Conservation (phyloP, 169 alveolate species). For the Eimeria necatrix region DNA sequence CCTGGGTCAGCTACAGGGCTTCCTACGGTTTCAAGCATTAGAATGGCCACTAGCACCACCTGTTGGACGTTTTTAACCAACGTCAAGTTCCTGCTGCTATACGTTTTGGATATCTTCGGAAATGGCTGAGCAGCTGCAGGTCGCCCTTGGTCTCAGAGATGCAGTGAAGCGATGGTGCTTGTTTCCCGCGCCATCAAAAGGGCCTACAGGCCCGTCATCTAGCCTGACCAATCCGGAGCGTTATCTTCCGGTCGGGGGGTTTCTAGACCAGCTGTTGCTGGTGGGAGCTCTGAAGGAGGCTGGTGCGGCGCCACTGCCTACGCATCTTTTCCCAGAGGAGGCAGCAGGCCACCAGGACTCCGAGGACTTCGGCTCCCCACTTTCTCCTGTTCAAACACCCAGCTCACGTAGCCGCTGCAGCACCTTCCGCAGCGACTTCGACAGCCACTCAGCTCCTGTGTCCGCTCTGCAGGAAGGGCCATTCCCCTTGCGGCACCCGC, state of each 20-base stretch:
- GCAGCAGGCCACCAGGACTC: neutral
- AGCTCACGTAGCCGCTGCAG: neutral
- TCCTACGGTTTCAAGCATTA: neutral
- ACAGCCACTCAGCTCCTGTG: too few species aligned
- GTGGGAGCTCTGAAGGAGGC: neutral
- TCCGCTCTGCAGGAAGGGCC: neutral
- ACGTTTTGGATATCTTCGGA: neutral
- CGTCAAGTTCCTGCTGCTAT: too few species aligned
- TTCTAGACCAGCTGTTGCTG: conserved; percentile 59
- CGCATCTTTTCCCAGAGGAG: conserved; percentile 15
- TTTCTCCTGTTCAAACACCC: neutral
- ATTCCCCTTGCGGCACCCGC: too few species aligned
- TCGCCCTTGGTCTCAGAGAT: conserved; percentile 41
- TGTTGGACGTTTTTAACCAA: too few species aligned
- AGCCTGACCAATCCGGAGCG: too few species aligned
- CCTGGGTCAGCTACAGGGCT: neutral
- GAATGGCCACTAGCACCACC: neutral
- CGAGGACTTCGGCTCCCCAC: neutral
- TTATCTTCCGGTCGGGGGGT: neutral
- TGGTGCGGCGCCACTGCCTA: conserved; percentile 1
- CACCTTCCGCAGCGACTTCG: conserved; percentile 19
- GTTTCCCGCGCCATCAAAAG: neutral
- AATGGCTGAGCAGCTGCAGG: conserved; percentile 64
- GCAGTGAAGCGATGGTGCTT: conserved; percentile 53
- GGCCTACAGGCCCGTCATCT: too few species aligned